Evolutionary conservation across 2,329 filamentous ascomycete genomes (phyloP).

Genomic region (Teratosphaeria nubilosa): DNA sequence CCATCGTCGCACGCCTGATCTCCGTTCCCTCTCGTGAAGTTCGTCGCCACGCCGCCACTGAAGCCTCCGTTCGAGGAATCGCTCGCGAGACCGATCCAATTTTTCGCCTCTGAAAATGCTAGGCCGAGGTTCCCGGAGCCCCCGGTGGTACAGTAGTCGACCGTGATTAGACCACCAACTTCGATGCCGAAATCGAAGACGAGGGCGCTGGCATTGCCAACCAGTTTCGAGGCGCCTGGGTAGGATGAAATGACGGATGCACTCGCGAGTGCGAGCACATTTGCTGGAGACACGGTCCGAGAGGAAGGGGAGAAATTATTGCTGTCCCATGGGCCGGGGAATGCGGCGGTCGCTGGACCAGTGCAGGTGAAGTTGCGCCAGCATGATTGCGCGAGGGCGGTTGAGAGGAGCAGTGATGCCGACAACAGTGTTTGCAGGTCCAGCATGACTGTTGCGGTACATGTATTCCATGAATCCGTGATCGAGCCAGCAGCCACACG

Average conservation of each 20-base stretch:
- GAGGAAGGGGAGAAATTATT: conserved; percentile 48
- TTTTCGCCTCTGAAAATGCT: conserved; percentile 34
- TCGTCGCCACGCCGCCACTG: conserved; percentile 5
- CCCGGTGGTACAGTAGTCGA: conserved; percentile 39
- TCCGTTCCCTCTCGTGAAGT: conserved; percentile 5
- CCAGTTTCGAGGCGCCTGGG: conserved; percentile 22
- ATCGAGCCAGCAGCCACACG: not conserved
- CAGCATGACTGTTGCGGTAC: not conserved
- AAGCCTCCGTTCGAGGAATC: conserved; percentile 34
- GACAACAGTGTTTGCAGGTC: not conserved
- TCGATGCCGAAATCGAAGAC: conserved; percentile 52
- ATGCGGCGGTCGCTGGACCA: conserved; percentile 40
- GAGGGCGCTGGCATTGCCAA: conserved; percentile 42
- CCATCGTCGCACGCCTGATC: conserved; percentile 29
- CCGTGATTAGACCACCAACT: conserved; percentile 45
- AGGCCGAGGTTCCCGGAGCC: conserved; percentile 28
- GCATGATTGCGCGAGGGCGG: conserved; percentile 28
- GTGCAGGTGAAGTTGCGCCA: conserved; percentile 48
- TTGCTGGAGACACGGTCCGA: conserved; percentile 39
- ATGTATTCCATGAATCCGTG: too few species aligned
- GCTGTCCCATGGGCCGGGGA: conserved; percentile 48
- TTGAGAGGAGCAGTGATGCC: not conserved
- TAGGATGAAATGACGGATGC: conserved; percentile 24
- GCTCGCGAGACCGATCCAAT: conserved; percentile 34
- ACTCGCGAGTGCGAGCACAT: conserved; percentile 30